Evolutionary conservation across 1,284 basidiomycete genomes (phyloP), one percentile per base, ranked within the genome.

Genomic region (Irpex sp.): DNA sequence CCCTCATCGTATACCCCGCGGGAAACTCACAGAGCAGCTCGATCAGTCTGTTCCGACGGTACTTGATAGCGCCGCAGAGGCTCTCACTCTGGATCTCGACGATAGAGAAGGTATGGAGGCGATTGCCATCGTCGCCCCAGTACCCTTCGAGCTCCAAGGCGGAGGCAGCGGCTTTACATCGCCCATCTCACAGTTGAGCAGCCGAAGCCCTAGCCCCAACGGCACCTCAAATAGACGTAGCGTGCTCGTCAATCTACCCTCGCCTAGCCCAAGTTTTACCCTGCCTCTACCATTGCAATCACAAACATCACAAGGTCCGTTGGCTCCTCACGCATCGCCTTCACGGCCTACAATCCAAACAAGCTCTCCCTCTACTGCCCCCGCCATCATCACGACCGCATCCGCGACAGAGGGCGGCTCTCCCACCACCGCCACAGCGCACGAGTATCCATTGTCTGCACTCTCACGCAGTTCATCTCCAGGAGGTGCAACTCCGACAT

Each of bases 1-100:
- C 71, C 87, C 90, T 0, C 91, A 92, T 71, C 83, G 87, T 44
- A 89, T 86, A 55, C 83, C 91, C 0, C 82, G 91, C 48, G 84
- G 86, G 36, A 88, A 88, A 72, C 79, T 80, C 54, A 88, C 88
- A 0, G 90, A 91, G 67, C 82, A 85, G 21, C 80, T 92, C 58
- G 89, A 92, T 59, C 84, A 87, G 62, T 80, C 83, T 19, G 90
- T 93, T 0, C 91, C 90, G 3, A 87, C 87, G 7, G 91, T 92
- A 2, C 81, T 93, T 31, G 89, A 92, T 67, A 85, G 82, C 61
- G 91, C 91, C 0, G 89, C 89, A 0, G 81, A 84, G 13, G 80
- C 91, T 48, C 83, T 92, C 36, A 74, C 85, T 0, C 78, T 79
- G 83, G 48, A 71, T 72, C 49, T 64, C 73, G 64, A 65, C 60